Evolutionary conservation across 2,329 filamentous ascomycete species (phyloP), one percentile per base, ranked within the genome.

Genomic region (Trichoderma brevicompactum): DNA sequence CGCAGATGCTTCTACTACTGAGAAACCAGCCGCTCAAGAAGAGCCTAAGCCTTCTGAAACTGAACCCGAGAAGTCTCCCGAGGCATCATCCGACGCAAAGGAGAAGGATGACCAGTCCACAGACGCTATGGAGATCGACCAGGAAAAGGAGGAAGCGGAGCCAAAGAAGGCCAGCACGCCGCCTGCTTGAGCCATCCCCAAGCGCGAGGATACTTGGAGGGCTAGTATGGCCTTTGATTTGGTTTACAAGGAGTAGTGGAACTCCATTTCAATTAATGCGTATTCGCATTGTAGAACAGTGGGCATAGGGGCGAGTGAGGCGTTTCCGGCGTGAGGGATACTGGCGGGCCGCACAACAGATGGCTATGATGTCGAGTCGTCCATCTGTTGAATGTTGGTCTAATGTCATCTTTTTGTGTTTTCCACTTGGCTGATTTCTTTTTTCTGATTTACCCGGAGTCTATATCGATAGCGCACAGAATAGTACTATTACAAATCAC

Each of bases 81-180:
- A 74, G 19, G 56, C 69, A 9, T 58, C 69, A 8, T 52, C 68
- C 12, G 68, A 68, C 10, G 55, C 55, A 2, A 69, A 68, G 28
- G 66, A 67, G 40, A 65, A 54, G 34, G 66, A 65, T 0, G 55
- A 34, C 8, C 55, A 52, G 36, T 7, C 66, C 19, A 54, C 59
- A 23, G 76, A 78, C 41, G 72, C 72, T 34, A 77, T 77, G 74
- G 76, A 77, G n/a, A 69, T 76, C 34, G 76, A 77, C 23, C 61
- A 69, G 34, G 70, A 72, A 23, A 74, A 77, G 52, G 67, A 66
- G 10, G 77, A 70, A 71, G 68, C 69, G 65, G 67, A 73, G 71
- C 60, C 44, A 2, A 62, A 65, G 46, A 63, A 67, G 56, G 44
- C 63, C n/a, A 67, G 65, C 54, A 43, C 62, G 40, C 48, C 64